Conservation (phyloP, 768 basidiomycete genomes). For the Clavulina sp. region DNA sequence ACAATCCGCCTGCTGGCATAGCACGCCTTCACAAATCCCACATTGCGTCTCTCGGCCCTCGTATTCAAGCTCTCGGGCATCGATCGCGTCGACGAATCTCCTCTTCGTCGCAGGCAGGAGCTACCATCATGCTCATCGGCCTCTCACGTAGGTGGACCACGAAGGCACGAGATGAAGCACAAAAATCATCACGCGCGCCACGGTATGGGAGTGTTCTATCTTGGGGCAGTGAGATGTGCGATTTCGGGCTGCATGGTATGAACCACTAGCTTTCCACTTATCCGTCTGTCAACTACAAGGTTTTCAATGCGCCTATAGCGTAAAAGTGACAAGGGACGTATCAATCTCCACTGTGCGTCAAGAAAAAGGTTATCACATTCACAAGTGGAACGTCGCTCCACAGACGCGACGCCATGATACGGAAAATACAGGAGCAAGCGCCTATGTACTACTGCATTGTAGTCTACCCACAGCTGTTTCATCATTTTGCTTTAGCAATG, state of each 20-base stretch:
- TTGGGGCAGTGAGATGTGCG: conserved; percentile 17
- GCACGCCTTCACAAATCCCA: background rate
- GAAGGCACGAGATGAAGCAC: conserved; percentile 23
- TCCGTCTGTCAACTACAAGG: too few relatives aligned
- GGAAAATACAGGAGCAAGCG: too few relatives aligned
- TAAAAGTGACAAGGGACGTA: too few relatives aligned
- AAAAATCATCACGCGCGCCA: conserved; percentile 30
- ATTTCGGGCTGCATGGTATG: background rate
- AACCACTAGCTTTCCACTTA: too few relatives aligned
- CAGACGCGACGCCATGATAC: too few relatives aligned
- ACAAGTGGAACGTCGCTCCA: too few relatives aligned
- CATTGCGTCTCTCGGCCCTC: conserved; percentile 4
- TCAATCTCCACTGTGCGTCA: too few relatives aligned
- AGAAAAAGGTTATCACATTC: too few relatives aligned
- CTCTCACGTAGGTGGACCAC: conserved; percentile 34
- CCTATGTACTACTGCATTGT: too few relatives aligned
- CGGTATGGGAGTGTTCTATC: conserved; percentile 29
- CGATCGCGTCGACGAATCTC: conserved; percentile 30
- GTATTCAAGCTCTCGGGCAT: conserved; percentile 20
- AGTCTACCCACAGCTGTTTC: too few relatives aligned
- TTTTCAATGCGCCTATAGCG: too few relatives aligned
- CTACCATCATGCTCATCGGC: conserved; percentile 31
- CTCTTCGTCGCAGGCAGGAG: conserved; percentile 28
- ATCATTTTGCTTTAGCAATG: too few relatives aligned
- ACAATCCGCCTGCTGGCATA: background rate